Evolutionary conservation across 2,329 filamentous ascomycete genomes (phyloP), one percentile per base, ranked within the genome.

Genomic region (Penicillium italicum): DNA sequence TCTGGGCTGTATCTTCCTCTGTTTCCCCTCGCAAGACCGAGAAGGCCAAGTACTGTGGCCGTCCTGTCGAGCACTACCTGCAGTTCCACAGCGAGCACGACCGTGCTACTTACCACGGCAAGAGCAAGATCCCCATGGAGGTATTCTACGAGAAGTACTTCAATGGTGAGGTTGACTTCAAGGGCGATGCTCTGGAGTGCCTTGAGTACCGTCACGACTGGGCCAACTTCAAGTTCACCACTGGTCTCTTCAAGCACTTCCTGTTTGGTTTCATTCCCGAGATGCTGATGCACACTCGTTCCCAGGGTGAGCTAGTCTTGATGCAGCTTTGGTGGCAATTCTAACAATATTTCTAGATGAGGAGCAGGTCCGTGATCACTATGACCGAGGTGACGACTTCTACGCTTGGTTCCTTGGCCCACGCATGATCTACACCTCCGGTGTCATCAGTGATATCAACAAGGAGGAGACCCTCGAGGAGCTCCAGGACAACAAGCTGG

Each of bases 141-240:
- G 95, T 91, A 24, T 97, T 97, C 81, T 87, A 95, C 73, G 92
- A 97, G 77, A 96, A 93, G 88, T 97, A 97, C 82, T 96, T 97
- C 76, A 88, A 94, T 71, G 91, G 90, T 56, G 86, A 96, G 56
- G 91, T 96, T 61, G 91, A 96, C 66, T 93, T 97, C 82, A 97
- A 96, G 75, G 92, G 91, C 56, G 94, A 97, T 76, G 85, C 82
- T 68, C 82, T 97, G 60, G 93, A 97, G 71, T 81, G 90, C 45
- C 78, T 97, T 76, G 94, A 97, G 77, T 94, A 94, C 80, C 84
- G 94, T 70, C 93, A 97, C 73, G 94, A 99, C 76, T 97, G 94
- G 94, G 90, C 91, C 65, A 94, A 84, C 80, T 97, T 96, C 82
- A 84, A 86, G 70, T 96, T 97, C 78, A 97, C 93, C 61, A 76